Evolutionary conservation across 345 rosid species (phyloP).

Genomic region (Rhizophora mangle): DNA sequence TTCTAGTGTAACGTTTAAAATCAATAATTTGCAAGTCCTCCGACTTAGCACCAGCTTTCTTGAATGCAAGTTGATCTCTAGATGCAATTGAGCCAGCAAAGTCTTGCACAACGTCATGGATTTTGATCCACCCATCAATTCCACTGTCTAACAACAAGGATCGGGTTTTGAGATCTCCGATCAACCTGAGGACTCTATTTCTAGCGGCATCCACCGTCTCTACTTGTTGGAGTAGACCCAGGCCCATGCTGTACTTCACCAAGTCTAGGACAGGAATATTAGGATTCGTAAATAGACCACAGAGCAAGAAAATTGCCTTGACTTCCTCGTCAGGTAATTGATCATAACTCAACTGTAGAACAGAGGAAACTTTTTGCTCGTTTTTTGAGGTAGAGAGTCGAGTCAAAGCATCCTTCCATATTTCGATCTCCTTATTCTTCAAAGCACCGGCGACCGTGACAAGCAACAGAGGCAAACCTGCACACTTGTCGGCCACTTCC

Average conservation of each 20-base stretch:
- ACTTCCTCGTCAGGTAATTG: conserved; percentile 1
- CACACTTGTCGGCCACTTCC: conserved; percentile 17
- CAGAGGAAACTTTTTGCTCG: neutral
- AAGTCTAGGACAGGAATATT: neutral
- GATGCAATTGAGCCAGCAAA: too few relatives aligned
- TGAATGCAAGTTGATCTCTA: too few relatives aligned
- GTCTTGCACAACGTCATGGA: too few relatives aligned
- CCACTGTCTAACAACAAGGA: neutral
- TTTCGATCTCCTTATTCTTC: too few relatives aligned
- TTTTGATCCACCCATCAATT: too few relatives aligned
- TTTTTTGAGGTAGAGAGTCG: neutral
- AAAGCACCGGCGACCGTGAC: too few relatives aligned
- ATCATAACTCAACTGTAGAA: conserved; percentile 22
- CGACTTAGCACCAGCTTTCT: too few relatives aligned
- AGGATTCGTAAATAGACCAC: neutral
- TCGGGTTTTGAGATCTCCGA: neutral
- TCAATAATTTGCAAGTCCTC: too few relatives aligned
- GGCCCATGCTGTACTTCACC: neutral
- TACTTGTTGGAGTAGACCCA: neutral
- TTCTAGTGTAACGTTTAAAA: too few relatives aligned
- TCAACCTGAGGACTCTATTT: neutral
- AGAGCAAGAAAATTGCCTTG: too few relatives aligned
- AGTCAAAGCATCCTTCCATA: too few relatives aligned
- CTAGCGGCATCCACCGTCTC: neutral
- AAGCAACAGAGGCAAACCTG: too few relatives aligned